These are phyloP conservation scores for Porodaedalea pini DNA, from an alignment of 1,284 basidiomycete species.

Conservation along the genomic window DNA sequence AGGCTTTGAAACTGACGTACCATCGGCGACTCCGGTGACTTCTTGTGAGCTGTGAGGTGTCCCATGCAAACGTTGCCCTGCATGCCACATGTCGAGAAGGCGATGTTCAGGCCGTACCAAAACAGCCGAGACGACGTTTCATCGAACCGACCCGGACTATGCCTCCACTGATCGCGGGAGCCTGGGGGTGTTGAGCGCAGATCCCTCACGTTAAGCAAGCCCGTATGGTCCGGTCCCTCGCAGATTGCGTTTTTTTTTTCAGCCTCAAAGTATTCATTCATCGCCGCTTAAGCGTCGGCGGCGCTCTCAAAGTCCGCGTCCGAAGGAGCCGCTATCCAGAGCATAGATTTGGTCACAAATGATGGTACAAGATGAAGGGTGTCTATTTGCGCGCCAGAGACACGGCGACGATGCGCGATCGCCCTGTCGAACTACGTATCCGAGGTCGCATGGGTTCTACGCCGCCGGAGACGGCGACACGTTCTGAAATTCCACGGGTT, in stretches of 20 bases:
- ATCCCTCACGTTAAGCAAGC: conserved; percentile 8
- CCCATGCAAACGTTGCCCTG: conserved; percentile 14
- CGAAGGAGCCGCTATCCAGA: conserved; percentile 1
- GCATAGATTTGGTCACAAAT: conserved; percentile 1
- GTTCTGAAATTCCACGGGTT: background rate
- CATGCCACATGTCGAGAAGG: conserved; percentile 13
- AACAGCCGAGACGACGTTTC: conserved; percentile 1
- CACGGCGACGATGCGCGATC: background rate
- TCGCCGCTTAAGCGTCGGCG: background rate
- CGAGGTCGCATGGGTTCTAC: background rate
- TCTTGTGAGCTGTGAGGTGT: background rate
- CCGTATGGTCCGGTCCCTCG: conserved; percentile 2
- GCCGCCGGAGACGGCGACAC: conserved; percentile 8
- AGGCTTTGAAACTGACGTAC: background rate
- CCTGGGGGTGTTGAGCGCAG: background rate
- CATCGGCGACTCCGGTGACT: conserved; percentile 3
- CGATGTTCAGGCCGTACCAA: background rate
- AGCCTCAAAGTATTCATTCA: background rate
- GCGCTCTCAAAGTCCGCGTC: conserved; percentile 6
- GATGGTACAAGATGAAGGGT: background rate
- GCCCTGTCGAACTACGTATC: background rate
- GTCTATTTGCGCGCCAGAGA: background rate
- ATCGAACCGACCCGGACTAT: background rate
- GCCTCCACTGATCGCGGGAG: conserved; percentile 5
- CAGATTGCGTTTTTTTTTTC: background rate